Percentiles rank a stretch among this genome's conserved stretches.
Conservation (phyloP, 108 stramenopile genomes). For the Pseudonitzschia delicatissima region DNA sequence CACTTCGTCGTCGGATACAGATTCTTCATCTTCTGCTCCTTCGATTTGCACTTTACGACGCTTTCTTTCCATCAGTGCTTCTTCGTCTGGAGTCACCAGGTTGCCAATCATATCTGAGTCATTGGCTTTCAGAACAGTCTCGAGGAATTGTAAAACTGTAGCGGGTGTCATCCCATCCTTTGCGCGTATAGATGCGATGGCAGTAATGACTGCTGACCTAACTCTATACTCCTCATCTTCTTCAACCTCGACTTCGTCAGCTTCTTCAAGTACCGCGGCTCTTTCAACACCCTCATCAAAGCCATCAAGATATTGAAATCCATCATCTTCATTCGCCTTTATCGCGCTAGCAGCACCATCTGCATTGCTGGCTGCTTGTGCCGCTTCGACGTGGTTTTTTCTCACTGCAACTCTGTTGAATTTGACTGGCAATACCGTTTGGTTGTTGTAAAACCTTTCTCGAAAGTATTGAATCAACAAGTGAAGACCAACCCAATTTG, state of each 20-base stretch:
- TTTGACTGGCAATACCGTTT: constrained; percentile 65
- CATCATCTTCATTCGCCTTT: constrained; percentile 42
- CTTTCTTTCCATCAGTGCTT: constrained; percentile 35
- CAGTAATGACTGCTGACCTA: constrained; percentile 68
- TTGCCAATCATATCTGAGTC: constrained; percentile 66
- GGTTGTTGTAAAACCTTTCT: constrained; percentile 72
- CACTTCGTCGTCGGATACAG: constrained; percentile 29
- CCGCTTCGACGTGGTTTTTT: constrained; percentile 56
- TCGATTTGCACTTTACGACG: constrained; percentile 18
- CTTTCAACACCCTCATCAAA: constrained; percentile 60
- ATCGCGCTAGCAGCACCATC: constrained; percentile 36
- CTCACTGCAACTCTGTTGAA: constrained; percentile 70
- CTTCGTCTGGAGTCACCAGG: constrained; percentile 66
- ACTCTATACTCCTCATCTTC: constrained; percentile 88
- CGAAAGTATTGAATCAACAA: constrained; percentile 80
- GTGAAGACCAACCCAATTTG: constrained; percentile 75
- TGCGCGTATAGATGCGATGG: constrained; percentile 79
- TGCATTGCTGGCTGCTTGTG: constrained; percentile 16
- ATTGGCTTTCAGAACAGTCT: constrained; percentile 63
- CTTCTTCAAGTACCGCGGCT: constrained; percentile 58
- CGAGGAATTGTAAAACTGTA: constrained; percentile 59
- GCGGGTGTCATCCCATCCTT: constrained; percentile 82
- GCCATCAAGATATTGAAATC: constrained; percentile 72
- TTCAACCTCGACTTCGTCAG: constrained; percentile 78
- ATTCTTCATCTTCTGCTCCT: constrained; percentile 17